Percentiles rank a stretch among this genome's conserved stretches.
Conservation (phyloP, 106 monocot species). For the Dioscorea zingiberensis region DNA sequence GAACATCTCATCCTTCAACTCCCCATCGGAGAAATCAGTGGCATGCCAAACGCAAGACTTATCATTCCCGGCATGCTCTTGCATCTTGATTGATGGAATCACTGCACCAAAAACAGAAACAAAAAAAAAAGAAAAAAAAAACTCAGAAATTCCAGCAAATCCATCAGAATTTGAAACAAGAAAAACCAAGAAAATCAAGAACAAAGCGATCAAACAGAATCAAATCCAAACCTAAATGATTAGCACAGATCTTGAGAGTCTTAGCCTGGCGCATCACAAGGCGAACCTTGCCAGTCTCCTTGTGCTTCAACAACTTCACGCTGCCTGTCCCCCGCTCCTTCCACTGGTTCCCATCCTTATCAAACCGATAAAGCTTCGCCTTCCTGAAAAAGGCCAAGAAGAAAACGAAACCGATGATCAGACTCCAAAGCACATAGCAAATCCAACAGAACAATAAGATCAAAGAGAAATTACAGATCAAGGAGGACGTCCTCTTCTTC, state of each 20-base stretch:
- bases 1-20: conserved; percentile 92
- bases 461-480: conserved; percentile 39
- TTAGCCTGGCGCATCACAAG: conserved; percentile 90
- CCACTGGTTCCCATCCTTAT: conserved; percentile 95
- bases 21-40: conserved; percentile 89
- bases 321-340: conserved; percentile 86
- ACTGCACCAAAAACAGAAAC: conserved; percentile 37
- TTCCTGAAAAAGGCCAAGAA: conserved; percentile 36
- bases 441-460: neutral
- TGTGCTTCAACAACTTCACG: conserved; percentile 89
- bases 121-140: neutral
- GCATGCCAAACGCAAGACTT: conserved; percentile 98
- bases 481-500: conserved; percentile 79
- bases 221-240: conserved; percentile 50
- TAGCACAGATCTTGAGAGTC: conserved; percentile 98
- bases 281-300: conserved; percentile 66
- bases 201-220: too few relatives aligned
- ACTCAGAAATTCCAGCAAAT: neutral
- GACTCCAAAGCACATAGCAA: neutral
- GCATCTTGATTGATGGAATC: conserved; percentile 53
- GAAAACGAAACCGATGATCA: neutral
- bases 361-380: conserved; percentile 87
- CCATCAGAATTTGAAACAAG: neutral
- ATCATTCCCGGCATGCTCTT: conserved; percentile 87
- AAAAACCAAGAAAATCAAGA: neutral